These are phyloP conservation scores for Ceratobasidium papillatum DNA, from an alignment of 1,284 basidiomycete species.

Conservation along the genomic window DNA sequence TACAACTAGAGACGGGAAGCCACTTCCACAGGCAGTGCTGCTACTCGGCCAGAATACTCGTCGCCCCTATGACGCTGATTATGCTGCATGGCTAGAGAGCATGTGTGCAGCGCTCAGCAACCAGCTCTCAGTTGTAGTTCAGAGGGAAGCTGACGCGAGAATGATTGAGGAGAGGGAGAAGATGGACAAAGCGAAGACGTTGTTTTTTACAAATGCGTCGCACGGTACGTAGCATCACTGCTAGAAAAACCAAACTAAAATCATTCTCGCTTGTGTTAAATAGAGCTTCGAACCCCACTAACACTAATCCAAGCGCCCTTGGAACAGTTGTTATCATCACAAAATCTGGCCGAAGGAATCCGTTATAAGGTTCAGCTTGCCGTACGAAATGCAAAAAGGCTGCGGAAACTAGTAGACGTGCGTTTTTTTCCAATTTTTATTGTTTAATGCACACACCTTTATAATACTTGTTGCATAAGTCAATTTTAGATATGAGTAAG, in stretches of 20 bases:
- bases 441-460: not conserved
- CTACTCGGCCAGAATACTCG: slow-evolving; percentile 42
- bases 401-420: slow-evolving; percentile 49
- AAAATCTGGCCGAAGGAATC: slow-evolving; percentile 39
- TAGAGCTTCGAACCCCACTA: slow-evolving; percentile 51
- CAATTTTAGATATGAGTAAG: slow-evolving; percentile 36
- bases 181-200: slow-evolving; percentile 51
- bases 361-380: slow-evolving; percentile 48
- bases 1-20: not conserved
- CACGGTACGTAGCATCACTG: slow-evolving; percentile 28
- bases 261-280: not conserved
- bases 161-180: slow-evolving; percentile 46
- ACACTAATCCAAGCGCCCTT: slow-evolving; percentile 47
- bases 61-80: slow-evolving; percentile 42
- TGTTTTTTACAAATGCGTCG: slow-evolving; percentile 51
- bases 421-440: slow-evolving; percentile 41
- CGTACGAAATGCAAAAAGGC: slow-evolving; percentile 48
- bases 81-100: slow-evolving; percentile 42
- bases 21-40: slow-evolving; percentile 33
- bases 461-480: not conserved
- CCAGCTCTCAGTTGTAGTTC: slow-evolving; percentile 37
- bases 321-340: slow-evolving; percentile 6
- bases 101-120: slow-evolving; percentile 38
- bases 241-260: not conserved
- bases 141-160: slow-evolving; percentile 42